Base-by-base conservation (phyloP, 768 basidiomycete genomes). In the Postia placenta region DNA sequence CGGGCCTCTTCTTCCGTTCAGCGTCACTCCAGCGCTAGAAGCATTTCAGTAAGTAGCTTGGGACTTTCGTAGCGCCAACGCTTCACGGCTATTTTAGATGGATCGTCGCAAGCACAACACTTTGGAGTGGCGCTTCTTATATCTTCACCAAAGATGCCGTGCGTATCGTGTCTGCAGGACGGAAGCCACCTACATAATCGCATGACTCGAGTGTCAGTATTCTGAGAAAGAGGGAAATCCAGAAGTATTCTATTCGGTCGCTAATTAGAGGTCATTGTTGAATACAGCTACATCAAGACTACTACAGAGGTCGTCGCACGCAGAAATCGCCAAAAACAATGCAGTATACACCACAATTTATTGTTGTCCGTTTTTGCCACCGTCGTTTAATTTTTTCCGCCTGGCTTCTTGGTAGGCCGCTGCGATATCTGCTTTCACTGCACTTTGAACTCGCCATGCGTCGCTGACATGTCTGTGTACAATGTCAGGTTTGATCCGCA, bases 71-170 rank as follows among this genome's bases (percentile, higher is more conserved):
- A 15, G 7, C n/a, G 25, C n/a, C 19, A 28, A n/a, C 12, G 11
- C 9, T 17, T 35, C 9, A 46, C 19, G 5, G 35, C 9, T 4
- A 19, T 22, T 3, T 37, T 20, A 98, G 95, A 61, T 87, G 77
- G 78, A 72, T 84, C 0, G 95, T 98, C 1, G 95, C 87, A 0
- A 78, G 78, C 3, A 96, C 95, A 5, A 99, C 95, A 1, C 70
- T 97, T 23, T 91, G 87, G 85, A 94, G 92, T 56, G 95, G 95
- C 11, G 60, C 87, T 41, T 88, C 87, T 17, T 92, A 92, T 59
- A 57, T 92, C 5, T 83, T 87, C 59, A 80, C 83, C 5, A 87
- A 83, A 60, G 75, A 84, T 52, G 86, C 85, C 0, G 83, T 91
- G 37, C 80, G 79, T 30, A 65, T 91, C 12, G 41, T 69, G 23